Percentiles rank a stretch among this genome's conserved stretches.
Evolutionary conservation across 2,329 filamentous ascomycete species (phyloP).

Genomic region (Lasiodiplodia gonubiensis): DNA sequence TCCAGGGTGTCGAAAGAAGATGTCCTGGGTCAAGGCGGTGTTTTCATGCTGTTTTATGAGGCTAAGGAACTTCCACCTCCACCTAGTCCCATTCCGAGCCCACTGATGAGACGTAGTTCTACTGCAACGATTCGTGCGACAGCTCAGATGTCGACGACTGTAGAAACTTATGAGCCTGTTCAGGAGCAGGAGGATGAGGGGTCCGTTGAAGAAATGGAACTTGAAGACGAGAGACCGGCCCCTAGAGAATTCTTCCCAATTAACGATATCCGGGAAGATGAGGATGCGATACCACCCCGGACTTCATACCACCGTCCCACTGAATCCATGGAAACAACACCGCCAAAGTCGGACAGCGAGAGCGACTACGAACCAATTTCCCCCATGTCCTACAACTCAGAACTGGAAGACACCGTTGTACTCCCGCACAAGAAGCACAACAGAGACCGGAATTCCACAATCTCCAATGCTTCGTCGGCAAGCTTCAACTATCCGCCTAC

Average conservation of each 20-base stretch:
- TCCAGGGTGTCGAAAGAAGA: constrained; percentile 72
- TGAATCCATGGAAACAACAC: constrained; percentile 14
- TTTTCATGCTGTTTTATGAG: constrained; percentile 98
- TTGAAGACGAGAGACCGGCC: neutral
- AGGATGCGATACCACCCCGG: neutral
- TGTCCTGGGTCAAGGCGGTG: constrained; percentile 77
- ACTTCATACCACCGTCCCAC: constrained; percentile 15
- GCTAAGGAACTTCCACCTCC: constrained; percentile 21
- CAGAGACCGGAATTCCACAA: constrained; percentile 26
- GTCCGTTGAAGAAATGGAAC: neutral
- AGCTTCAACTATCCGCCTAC: constrained; percentile 24
- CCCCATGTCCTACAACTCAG: constrained; percentile 4
- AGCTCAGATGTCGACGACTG: neutral
- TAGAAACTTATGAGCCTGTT: constrained; percentile 20
- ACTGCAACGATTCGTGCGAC: constrained; percentile 22
- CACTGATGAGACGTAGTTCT: constrained; percentile 22
- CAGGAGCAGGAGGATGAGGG: constrained; percentile 27
- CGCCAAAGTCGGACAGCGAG: constrained; percentile 15
- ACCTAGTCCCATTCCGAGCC: constrained; percentile 1
- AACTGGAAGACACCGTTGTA: constrained; percentile 19
- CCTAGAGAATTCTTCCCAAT: neutral
- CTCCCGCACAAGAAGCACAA: constrained; percentile 20
- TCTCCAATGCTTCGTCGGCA: constrained; percentile 19
- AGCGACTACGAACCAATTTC: constrained; percentile 12
- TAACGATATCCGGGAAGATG: neutral